Evolutionary conservation across 1,284 basidiomycete species (phyloP), one percentile per base, ranked within the genome.

Genomic region (Papiliotrema terrestris): DNA sequence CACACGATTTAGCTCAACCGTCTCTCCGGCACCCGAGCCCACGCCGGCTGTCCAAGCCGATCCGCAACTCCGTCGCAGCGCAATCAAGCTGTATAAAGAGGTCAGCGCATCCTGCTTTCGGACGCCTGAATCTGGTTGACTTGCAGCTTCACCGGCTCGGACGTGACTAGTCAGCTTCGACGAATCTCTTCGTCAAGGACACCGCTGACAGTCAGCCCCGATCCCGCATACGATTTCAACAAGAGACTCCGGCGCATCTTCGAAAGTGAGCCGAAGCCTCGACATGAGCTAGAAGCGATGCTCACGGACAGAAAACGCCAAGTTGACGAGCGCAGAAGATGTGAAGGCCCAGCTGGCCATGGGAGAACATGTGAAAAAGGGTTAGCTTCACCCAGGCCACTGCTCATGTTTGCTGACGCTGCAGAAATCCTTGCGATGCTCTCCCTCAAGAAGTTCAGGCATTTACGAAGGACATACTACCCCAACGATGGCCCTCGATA

Each of bases 301-400:
- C 45, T 49, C 42, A 46, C n/a, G 25, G 38, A 56, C 68, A 92
- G 90, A 87, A 73, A 90, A 92, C 69, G 81, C 82, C 57, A 73
- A 82, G 62, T 76, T 90, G 55, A 85, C 81, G 11, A 83, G 89
- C 68, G 81, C 82, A 37, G 81, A 82, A 39, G 85, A 89, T 60
- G 87, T 93, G 53, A 86, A 91, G 75, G 84, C 83, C 59, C 88
- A 89, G 2, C 78, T 92, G 49, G 83, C 83, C 54, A 78, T 92
- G 38, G 89, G 85, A 9, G 89, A 91, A 73, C 91, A 90, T 66
- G 91, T 94, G 71, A 90, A 88, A 76, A 90, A 89, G 69, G 91
- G 91, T 89, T 62, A 59, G 83, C 60, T 4, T 3, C 19, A 25
- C n/a, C 3, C 8, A 38, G 20, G 29, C 47, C 25, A 19, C 26